Evolutionary conservation across 805 yeast species (phyloP), one percentile per base, ranked within the genome.

Genomic region (Kodamaea kakaduensis): DNA sequence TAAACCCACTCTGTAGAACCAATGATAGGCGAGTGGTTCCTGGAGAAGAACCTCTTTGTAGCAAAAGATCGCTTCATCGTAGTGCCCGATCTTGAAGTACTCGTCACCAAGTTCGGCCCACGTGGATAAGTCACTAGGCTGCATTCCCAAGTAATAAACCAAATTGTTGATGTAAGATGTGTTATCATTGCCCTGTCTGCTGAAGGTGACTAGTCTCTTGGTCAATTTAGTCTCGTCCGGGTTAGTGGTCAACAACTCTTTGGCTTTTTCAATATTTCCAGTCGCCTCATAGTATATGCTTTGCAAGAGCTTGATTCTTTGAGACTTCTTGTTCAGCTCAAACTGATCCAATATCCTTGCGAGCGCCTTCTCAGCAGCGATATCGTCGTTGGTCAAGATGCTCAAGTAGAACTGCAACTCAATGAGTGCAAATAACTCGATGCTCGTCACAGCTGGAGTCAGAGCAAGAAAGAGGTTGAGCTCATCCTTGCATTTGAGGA

Each of bases 41-140:
- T 75, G 67, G 21, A 84, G 50, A 10, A 89, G 57, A 2, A 84
- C 74, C 52, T 90, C 96, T 50, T 84, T 77, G 17, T 73, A 69
- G 37, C 85, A 69, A 52, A 70, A 77, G 5, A 83, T 69, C 0
- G 93, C 81, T 47, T 79, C 78, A 22, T 76, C 81, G 45, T 73
- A 78, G 50, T 79, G 78, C 1, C 88, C 88, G 6, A 70, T 42
- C 9, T 62, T 54, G 16, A 58, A 58, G 53, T 90, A 90, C n/a
- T 73, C 64, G 23, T 77, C 75, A 3, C 78, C 82, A 37, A 88
- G 64, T 56, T 85, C 95, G 31, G 78, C 69, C 95, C 95, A 87
- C 2, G 83, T 64, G 43, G 82, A 78, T 2, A 75, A 64, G 56
- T 93, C 97, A 14, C 80, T 55, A 1, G 97, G 96, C 46, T 74